Evolutionary conservation across 2,329 filamentous ascomycete genomes (phyloP), one percentile per base, ranked within the genome.

Genomic region (Alternaria burnsii): DNA sequence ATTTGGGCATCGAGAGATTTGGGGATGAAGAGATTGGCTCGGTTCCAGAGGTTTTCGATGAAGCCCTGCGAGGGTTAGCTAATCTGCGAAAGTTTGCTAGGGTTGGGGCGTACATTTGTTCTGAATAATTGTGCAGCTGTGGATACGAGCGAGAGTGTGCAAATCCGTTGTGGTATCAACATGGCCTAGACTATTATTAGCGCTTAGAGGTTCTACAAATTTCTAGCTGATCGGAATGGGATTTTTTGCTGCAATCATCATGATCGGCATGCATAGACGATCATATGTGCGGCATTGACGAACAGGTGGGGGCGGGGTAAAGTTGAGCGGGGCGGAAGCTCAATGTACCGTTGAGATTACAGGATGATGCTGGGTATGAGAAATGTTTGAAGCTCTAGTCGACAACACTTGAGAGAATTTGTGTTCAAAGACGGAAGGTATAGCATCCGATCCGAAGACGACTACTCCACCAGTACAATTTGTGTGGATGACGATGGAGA

Each of bases 1-100:
- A 97, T 83, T 69, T 88, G 86, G 20, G 82, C 82, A 76, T 93
- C 90, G 36, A 91, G 80, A 11, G 87, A 82, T 76, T 92, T 92
- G 32, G 93, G 93, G 12, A 92, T 79, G 72, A 87, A 83, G 55
- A 87, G 79, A 66, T 84, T 84, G 67, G 85, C 82, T 40, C 85
- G 81, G 68, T 85, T 82, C 50, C 82, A 79, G 52, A 94, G 77
- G 72, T 93, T 91, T 71, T 91, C 71, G 16, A 79, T 50, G 42
- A 87, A 88, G 78, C 88, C 75, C 72, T 74, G 51, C 5, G 11
- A 20, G 16, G 42, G 56, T 88, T 65, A 88, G 85, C 9, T 2
- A 3, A 5, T 11, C n/a, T 18, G 26, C 7, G 16, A 11, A 22
- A 4, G 4, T 34, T 1, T n/a, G 20, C 32, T 50, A 1, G 9